Base-by-base conservation (phyloP, 2,329 filamentous ascomycete genomes). In the Aspergillus flavus region DNA sequence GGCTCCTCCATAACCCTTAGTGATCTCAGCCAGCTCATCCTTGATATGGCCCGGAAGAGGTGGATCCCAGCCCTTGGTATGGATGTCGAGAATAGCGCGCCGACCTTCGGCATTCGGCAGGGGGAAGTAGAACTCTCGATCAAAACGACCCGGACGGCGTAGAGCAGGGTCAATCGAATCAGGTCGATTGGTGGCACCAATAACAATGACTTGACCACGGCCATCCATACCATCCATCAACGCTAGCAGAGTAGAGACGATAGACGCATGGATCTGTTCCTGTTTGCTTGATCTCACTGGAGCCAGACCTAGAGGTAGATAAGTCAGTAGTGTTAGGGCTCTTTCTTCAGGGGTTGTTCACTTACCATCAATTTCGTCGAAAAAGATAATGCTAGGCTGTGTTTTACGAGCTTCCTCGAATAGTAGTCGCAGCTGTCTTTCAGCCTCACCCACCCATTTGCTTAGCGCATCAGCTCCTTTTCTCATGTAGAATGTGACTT, bases 401-500 rank as follows among this genome's bases (percentile, higher is more conserved):
- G 91, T 98, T 76, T 93, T 95, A 65, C 94, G 87, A 19, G 95
- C 95, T 79, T 99, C 95, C 72, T 98, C 95, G 68, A 99, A 99
- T 6, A 99, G 85, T 62, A 98, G 82, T 53, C 95, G 89, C 59
- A 99, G 86, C 76, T 99, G 95, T 79, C 94, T 91, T 80, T 99
- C 95, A 11, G 96, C 95, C 79, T 99, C 95, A 75, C 95, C 95
- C 58, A 99, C 95, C 95, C 95, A 99, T 80, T 99, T 99, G 79
- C 94, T 97, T 66, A 99, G 83, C 19, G 94, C 94, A 84, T 99
- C 95, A 28, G 95, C 96, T 75, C 95, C 96, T 79, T 99, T 99
- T 64, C 95, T 91, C 95, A 99, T 99, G 79, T 98, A 99, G 72
- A 99, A 99, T 0, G 94, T 98, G 67, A 99, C 95, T 76, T 98